phyloP scores from a whole-genome alignment of 441 rosid species.

The Arabidopsis lyrata region DNA sequence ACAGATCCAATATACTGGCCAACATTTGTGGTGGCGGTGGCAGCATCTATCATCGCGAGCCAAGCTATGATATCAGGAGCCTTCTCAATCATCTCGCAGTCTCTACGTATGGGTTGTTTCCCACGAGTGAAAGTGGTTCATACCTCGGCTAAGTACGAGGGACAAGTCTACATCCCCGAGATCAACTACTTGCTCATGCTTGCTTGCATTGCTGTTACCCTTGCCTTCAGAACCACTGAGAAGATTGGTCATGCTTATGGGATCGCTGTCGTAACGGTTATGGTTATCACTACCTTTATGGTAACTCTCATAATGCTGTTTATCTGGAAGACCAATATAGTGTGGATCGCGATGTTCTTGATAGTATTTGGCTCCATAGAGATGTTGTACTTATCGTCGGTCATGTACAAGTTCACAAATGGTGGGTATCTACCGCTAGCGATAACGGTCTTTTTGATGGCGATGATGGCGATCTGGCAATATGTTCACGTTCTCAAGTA shows the following conservation, averaged over 20 bases:
- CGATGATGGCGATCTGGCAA: conserved; percentile 72
- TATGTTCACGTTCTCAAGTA: conserved; percentile 64
- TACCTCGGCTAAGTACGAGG: conserved; percentile 75
- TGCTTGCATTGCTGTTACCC: conserved; percentile 62
- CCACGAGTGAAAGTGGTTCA: conserved; percentile 81
- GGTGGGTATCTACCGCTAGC: conserved; percentile 75
- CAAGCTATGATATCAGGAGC: conserved; percentile 90
- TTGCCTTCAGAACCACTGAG: conserved; percentile 55
- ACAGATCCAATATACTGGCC: conserved; percentile 83
- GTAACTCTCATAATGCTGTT: conserved; percentile 72
- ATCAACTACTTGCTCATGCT: conserved; percentile 82
- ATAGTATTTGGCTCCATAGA: conserved; percentile 51
- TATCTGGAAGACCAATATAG: conserved; percentile 67
- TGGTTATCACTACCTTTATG: conserved; percentile 74
- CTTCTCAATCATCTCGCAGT: conserved; percentile 73
- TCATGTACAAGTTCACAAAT: conserved; percentile 65
- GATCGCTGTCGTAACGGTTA: conserved; percentile 74
- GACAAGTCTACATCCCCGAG: conserved; percentile 87
- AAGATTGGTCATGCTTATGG: conserved; percentile 81
- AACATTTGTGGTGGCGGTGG: conserved; percentile 69
- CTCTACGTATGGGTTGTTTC: conserved; percentile 69
- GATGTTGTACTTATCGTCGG: conserved; percentile 57
- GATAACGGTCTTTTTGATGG: conserved; percentile 55
- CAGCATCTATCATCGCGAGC: conserved; percentile 74
- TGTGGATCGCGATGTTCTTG: conserved; percentile 56